Evolutionary conservation across 805 yeast species (phyloP).

Genomic region (Cephaloascus albidus): DNA sequence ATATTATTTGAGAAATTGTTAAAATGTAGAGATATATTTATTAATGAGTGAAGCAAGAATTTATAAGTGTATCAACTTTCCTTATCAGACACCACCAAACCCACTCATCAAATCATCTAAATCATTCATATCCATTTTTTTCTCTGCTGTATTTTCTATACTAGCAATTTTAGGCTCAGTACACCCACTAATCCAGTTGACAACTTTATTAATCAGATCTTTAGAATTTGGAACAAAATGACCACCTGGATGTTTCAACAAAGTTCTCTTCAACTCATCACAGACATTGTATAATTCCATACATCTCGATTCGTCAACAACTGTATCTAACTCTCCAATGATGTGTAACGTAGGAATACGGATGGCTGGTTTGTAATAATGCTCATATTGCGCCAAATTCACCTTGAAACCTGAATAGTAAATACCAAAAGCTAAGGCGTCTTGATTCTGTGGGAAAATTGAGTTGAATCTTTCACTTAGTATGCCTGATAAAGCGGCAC

Average conservation of each 20-base stretch:
- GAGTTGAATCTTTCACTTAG: constrained; percentile 50
- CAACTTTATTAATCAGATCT: constrained; percentile 26
- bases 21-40: too few relatives aligned
- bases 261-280: constrained; percentile 28
- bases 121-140: too few relatives aligned
- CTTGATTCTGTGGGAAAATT: constrained; percentile 34
- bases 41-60: too few relatives aligned
- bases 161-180: too few relatives aligned
- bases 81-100: too few relatives aligned
- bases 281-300: constrained; percentile 48
- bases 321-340: constrained; percentile 79
- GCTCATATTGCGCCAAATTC: constrained; percentile 17
- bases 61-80: too few relatives aligned
- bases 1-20: too few relatives aligned
- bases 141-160: too few relatives aligned
- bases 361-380: constrained; percentile 15
- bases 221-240: constrained; percentile 92
- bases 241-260: constrained; percentile 89
- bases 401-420: constrained; percentile 58
- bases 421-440: constrained; percentile 64
- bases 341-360: constrained; percentile 55
- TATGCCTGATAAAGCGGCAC: constrained; percentile 80
- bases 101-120: too few relatives aligned
- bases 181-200: constrained; percentile 29
- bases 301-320: constrained; percentile 61